Evolutionary conservation across 441 rosid species (phyloP).

Genomic region (Populus hybrid): DNA sequence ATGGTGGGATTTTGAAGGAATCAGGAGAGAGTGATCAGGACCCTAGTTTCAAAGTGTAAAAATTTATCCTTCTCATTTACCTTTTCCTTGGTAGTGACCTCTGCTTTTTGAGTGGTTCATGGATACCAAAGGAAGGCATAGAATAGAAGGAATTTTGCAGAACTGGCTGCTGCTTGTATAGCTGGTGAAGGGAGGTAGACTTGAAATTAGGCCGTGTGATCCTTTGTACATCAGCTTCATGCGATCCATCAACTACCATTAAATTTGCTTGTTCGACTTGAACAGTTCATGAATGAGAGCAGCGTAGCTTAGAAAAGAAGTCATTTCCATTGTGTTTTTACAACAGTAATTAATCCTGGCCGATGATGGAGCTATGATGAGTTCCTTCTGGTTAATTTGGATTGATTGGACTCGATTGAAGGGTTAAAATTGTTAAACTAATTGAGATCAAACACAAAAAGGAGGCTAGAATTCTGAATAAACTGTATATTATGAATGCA

Average conservation of each 20-base stretch:
- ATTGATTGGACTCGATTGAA: too few species aligned
- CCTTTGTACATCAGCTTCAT: constrained; percentile 12
- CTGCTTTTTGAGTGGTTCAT: constrained; percentile 16
- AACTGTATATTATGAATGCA: too few species aligned
- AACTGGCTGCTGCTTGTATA: constrained; percentile 26
- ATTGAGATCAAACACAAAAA: too few species aligned
- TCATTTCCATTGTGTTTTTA: not conserved
- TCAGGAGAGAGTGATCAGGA: constrained; percentile 34
- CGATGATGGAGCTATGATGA: too few species aligned
- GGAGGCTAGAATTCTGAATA: too few species aligned
- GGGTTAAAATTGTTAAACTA: too few species aligned
- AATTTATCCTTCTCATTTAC: not conserved
- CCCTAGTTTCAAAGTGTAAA: constrained; percentile 32
- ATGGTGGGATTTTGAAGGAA: constrained; percentile 37
- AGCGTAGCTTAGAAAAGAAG: not conserved
- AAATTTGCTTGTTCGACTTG: not conserved
- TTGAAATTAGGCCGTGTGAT: not conserved
- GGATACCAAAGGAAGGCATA: constrained; percentile 5
- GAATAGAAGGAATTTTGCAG: constrained; percentile 18
- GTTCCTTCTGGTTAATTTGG: too few species aligned
- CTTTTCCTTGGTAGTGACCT: not conserved
- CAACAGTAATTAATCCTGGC: not conserved
- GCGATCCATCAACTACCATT: constrained; percentile 14
- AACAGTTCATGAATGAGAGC: not conserved
- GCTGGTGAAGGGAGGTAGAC: constrained; percentile 6